Base-by-base conservation (phyloP, 805 yeast genomes). In the Pichia thaimueangensis region DNA sequence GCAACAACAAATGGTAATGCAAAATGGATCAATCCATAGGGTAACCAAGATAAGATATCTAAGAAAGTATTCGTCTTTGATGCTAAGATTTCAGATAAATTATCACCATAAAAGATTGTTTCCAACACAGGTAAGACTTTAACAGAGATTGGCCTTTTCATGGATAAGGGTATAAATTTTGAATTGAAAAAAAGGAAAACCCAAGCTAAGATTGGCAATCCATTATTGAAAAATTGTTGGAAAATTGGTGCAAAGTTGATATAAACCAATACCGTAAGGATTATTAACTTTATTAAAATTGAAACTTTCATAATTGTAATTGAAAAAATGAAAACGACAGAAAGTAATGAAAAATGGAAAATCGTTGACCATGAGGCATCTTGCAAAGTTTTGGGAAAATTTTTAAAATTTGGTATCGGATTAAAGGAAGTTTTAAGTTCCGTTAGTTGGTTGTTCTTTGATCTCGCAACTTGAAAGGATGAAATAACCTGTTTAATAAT, bases 81-180 rank as follows among this genome's bases (percentile, higher is more conserved):
- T 1, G 97, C 94, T 54, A 89, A 70, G 17, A 91, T 78, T 55
- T 84, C 86, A 40, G 89, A 80, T 53, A 93, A 70, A 62, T 93
- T 86, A 55, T 91, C 96, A 36, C 97, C 97, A 58, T 86, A 91
- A 45, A 93, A 69, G 43, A 89, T 84, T 27, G 96, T 87, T 62
- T 91, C 98, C 63, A 88, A 72, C 3, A 95, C 95, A 0, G 98
- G 97, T 32, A 91, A 73, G 23, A 87, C 84, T 51, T 91, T 82
- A 41, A 91, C 97, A 35, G 80, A 74, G 50, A 91, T 93, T 12
- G 89, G 83, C 6, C 96, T 95, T 57, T 91, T 78, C 72, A 82
- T 74, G 3, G 65, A 60, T 6, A 79, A 71, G 6, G 95, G 87
- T 53, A 91, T 82, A 54, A 77, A 78, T 20, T 83, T 74, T 30